Base-by-base conservation (phyloP, 106 monocot species). In the Hemerocallis citrina region DNA sequence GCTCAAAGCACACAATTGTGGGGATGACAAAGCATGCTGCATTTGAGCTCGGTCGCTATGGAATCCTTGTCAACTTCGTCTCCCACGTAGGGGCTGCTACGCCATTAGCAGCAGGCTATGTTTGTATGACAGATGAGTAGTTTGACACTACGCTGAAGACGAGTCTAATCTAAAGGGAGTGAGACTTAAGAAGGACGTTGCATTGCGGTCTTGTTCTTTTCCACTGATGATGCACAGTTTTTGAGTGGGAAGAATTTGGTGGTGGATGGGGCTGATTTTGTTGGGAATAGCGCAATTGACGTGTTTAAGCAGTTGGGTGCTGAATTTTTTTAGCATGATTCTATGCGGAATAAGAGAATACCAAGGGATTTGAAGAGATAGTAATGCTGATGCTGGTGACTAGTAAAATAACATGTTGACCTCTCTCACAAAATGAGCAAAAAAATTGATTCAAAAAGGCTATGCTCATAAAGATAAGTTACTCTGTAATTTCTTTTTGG, bases 1-100 rank as follows among this genome's bases (percentile, higher is more conserved):
- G 45, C 52, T 57, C 79, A n/a, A 79, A 74, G 69, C 69, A 79
- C 52, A 74, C 59, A 12, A 23, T 74, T 20, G 74, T 74, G 12
- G 79, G 74, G 64, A 64, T 79, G 30, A 70, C 65, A 13, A 64
- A 19, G 69, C 69, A 50, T 45, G 58, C 64, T 8, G 79, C 79
- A 11, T 61, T 43, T 29, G 80, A 80, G 80, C 71, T 80, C 14
- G 80, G 79, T 19, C 38, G 37, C 16, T 24, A 31, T 5, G 62
- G 41, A 7, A 52, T 52, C 8, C 30, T 43, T 3, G 43, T 55
- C 34, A 49, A 57, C 58, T 73, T 40, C 58, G 7, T 66, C 24
- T 47, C 65, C 22, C 38, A 54, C 0, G 38, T 11, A 0, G 32
- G 38, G 23, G 15, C 69, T 19, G 68, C 68, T 6, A 54, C 73